Conservation (phyloP, 345 rosid species). For the Orychophragmus violaceus region DNA sequence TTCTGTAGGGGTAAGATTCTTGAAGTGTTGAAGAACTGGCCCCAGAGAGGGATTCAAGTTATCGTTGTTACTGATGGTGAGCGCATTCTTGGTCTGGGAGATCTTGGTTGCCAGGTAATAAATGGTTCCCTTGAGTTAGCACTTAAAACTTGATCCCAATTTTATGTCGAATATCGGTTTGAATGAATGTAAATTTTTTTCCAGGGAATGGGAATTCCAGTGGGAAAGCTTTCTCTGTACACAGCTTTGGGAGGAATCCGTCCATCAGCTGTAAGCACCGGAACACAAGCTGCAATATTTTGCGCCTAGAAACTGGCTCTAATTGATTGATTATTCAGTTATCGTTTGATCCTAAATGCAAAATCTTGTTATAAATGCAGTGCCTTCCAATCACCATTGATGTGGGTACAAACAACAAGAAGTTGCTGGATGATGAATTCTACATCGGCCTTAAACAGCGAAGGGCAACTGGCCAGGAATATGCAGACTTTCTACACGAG, state of each 20-base stretch:
- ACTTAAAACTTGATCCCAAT: background rate
- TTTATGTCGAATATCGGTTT: background rate
- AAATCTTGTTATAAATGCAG: slow-evolving; percentile 27
- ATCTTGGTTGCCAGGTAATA: slow-evolving; percentile 97
- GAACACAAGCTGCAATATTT: background rate
- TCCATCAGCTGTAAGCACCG: slow-evolving; percentile 71
- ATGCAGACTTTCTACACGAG: slow-evolving; percentile 82
- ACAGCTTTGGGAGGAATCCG: slow-evolving; percentile 88
- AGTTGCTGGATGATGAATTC: slow-evolving; percentile 70
- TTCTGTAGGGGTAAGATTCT: slow-evolving; percentile 72
- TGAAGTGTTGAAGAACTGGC: slow-evolving; percentile 95
- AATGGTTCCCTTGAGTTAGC: background rate
- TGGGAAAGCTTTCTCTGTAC: slow-evolving; percentile 81
- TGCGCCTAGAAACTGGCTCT: background rate
- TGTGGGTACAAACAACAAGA: slow-evolving; percentile 89
- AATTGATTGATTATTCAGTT: background rate
- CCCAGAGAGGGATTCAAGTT: slow-evolving; percentile 84
- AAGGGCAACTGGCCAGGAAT: slow-evolving; percentile 94
- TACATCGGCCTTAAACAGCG: slow-evolving; percentile 71
- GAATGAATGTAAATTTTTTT: background rate
- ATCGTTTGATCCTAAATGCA: background rate
- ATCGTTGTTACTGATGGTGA: slow-evolving; percentile 98
- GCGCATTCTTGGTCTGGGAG: slow-evolving; percentile 91
- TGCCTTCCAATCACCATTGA: slow-evolving; percentile 92
- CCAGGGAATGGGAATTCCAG: slow-evolving; percentile 98